phyloP scores from a whole-genome alignment of 768 basidiomycete genomes.

The Amanita jacksonii region DNA sequence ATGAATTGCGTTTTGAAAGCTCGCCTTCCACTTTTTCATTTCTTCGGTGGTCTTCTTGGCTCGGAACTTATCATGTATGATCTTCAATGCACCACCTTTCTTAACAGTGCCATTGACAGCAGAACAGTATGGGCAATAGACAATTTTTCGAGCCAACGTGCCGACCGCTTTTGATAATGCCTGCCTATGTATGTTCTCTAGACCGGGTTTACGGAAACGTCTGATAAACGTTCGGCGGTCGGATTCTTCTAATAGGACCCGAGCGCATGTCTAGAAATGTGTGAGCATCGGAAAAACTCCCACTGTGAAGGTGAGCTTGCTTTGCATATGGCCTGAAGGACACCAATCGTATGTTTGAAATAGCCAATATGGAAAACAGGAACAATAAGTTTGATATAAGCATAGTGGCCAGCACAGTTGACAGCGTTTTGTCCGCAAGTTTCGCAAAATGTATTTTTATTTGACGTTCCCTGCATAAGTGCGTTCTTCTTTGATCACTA shows the following conservation, averaged over 20 bases:
- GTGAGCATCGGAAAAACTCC: neutral
- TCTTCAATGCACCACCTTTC: conserved; percentile 89
- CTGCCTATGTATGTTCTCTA: conserved; percentile 90
- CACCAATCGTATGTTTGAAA: conserved; percentile 90
- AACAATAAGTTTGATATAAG: conserved; percentile 93
- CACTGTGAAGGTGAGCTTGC: conserved; percentile 29
- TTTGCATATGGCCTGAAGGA: conserved; percentile 97
- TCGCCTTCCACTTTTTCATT: conserved; percentile 79
- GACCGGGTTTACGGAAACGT: conserved; percentile 81
- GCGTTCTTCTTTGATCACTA: too few relatives aligned
- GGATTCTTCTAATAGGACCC: conserved; percentile 80
- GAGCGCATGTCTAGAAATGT: conserved; percentile 69
- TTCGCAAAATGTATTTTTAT: conserved; percentile 87
- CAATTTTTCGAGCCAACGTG: conserved; percentile 76
- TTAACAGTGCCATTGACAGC: conserved; percentile 94
- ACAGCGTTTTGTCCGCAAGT: conserved; percentile 89
- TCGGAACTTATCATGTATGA: conserved; percentile 95
- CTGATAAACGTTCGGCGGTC: conserved; percentile 79
- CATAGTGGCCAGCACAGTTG: conserved; percentile 97
- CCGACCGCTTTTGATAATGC: conserved; percentile 79
- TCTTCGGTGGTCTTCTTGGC: conserved; percentile 88
- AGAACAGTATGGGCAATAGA: conserved; percentile 89
- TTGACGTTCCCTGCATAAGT: conserved; percentile 72
- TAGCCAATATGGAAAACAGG: conserved; percentile 99
- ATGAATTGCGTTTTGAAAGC: conserved; percentile 73